phyloP scores from a whole-genome alignment of 2,329 filamentous ascomycete species.

The Dactylella cylindrospora region DNA sequence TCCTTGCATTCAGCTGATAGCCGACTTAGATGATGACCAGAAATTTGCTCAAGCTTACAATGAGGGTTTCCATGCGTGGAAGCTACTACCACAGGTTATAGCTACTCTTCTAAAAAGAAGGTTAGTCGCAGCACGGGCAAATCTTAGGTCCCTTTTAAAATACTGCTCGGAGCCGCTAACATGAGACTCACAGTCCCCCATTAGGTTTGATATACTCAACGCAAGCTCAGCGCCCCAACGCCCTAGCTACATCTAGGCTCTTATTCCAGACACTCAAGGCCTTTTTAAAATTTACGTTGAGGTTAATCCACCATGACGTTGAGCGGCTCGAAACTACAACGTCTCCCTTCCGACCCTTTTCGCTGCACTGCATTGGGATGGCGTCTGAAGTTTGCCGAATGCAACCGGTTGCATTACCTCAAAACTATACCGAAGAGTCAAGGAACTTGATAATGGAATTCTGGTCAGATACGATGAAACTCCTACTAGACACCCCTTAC shows the following conservation, averaged over 20 bases:
- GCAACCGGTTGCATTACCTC: conserved; percentile 27
- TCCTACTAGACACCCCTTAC: conserved; percentile 44
- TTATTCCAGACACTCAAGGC: conserved; percentile 30
- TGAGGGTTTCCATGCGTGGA: conserved; percentile 38
- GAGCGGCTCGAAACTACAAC: neutral
- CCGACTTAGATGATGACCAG: conserved; percentile 16
- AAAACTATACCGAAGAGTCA: conserved; percentile 20
- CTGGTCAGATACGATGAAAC: conserved; percentile 32
- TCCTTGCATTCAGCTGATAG: conserved; percentile 26
- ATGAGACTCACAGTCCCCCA: conserved; percentile 25
- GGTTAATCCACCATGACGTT: conserved; percentile 28
- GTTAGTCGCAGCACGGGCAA: too few relatives aligned
- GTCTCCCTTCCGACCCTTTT: conserved; percentile 12
- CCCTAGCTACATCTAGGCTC: conserved; percentile 7
- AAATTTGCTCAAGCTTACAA: conserved; percentile 20
- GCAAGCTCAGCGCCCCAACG: conserved; percentile 15
- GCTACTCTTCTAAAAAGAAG: conserved; percentile 21
- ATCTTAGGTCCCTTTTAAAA: neutral
- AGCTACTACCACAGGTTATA: conserved; percentile 26
- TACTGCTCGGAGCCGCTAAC: neutral
- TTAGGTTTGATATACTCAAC: conserved; percentile 29
- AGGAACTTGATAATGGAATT: conserved; percentile 22
- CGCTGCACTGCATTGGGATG: conserved; percentile 4
- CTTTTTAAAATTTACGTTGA: conserved; percentile 23
- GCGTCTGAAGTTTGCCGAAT: conserved; percentile 20